These are phyloP conservation scores for Apiospora sp. DNA, from an alignment of 2,329 filamentous ascomycete genomes.

Conservation along the genomic window DNA sequence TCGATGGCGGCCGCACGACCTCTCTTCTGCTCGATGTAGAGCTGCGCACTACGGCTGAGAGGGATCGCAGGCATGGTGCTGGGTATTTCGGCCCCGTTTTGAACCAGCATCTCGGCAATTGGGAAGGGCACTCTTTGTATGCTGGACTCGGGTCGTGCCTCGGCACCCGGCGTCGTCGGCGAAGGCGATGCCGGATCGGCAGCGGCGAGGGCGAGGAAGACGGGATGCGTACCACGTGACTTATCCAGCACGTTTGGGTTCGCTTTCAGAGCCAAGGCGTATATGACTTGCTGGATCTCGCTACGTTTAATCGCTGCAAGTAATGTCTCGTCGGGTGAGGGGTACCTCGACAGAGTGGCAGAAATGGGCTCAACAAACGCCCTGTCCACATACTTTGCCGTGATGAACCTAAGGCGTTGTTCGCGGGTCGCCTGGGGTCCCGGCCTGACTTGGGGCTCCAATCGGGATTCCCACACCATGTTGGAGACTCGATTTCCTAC, in stretches of 20 bases:
- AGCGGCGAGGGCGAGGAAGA: slow-evolving; percentile 90
- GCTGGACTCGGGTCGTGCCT: slow-evolving; percentile 50
- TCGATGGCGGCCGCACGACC: slow-evolving; percentile 54
- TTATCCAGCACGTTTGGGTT: slow-evolving; percentile 89
- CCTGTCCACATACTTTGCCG: slow-evolving; percentile 88
- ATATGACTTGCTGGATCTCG: slow-evolving; percentile 91
- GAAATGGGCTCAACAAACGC: slow-evolving; percentile 83
- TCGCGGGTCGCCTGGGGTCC: slow-evolving; percentile 81
- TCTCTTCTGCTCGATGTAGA: slow-evolving; percentile 84
- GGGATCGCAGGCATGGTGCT: slow-evolving; percentile 79
- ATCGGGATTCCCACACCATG: slow-evolving; percentile 91
- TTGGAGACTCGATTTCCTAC: slow-evolving; percentile 96
- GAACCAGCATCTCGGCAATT: slow-evolving; percentile 87
- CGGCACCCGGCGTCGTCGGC: slow-evolving; percentile 47
- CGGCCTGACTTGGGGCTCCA: slow-evolving; percentile 79
- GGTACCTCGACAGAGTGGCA: slow-evolving; percentile 76
- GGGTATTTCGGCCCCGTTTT: slow-evolving; percentile 93
- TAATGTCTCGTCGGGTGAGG: slow-evolving; percentile 84
- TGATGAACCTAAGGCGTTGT: slow-evolving; percentile 93
- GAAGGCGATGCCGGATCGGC: slow-evolving; percentile 87
- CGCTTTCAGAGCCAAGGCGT: slow-evolving; percentile 84
- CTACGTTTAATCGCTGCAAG: slow-evolving; percentile 95
- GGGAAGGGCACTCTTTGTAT: slow-evolving; percentile 76
- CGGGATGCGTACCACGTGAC: slow-evolving; percentile 84
- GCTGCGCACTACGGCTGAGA: slow-evolving; percentile 78